phyloP scores from a whole-genome alignment of 306 rosid genomes.

The Hylodesmum podocarpum region DNA sequence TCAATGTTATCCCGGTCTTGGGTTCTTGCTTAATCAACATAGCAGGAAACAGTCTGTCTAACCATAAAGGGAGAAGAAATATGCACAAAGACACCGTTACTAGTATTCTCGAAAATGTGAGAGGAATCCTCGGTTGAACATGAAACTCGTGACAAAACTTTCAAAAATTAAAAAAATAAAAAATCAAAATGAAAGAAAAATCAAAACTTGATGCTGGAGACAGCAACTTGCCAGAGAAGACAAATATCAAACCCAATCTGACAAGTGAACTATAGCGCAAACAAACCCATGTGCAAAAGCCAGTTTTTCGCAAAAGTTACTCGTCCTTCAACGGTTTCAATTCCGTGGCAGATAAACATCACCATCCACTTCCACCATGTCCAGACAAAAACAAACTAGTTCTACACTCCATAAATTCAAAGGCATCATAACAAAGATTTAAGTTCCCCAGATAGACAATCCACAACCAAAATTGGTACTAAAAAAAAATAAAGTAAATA shows the following conservation, averaged over 20 bases:
- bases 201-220: constrained; percentile 11
- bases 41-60: background rate
- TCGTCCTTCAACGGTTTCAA: constrained; percentile 1
- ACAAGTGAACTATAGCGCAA: constrained; percentile 31
- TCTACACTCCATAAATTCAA: constrained; percentile 4
- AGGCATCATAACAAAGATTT: constrained; percentile 3
- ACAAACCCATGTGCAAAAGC: constrained; percentile 50
- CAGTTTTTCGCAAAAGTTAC: constrained; percentile 34
- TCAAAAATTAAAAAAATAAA: background rate
- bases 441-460: background rate
- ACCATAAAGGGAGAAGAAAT: background rate
- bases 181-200: background rate
- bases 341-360: background rate
- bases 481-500: background rate
- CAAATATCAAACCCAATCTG: constrained; percentile 33
- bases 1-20: background rate
- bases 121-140: constrained; percentile 49
- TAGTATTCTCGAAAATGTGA: constrained; percentile 61
- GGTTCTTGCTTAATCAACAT: background rate
- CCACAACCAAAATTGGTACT: background rate
- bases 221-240: constrained; percentile 24
- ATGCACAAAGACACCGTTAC: constrained; percentile 49
- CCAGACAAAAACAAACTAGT: background rate
- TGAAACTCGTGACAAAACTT: constrained; percentile 34
- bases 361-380: background rate